A percentile compares a stretch with the other conserved stretches of the same genome.
These are phyloP conservation scores for Wickerhamiella spandovensis DNA, from an alignment of 805 yeast species.

Conservation along the genomic window DNA sequence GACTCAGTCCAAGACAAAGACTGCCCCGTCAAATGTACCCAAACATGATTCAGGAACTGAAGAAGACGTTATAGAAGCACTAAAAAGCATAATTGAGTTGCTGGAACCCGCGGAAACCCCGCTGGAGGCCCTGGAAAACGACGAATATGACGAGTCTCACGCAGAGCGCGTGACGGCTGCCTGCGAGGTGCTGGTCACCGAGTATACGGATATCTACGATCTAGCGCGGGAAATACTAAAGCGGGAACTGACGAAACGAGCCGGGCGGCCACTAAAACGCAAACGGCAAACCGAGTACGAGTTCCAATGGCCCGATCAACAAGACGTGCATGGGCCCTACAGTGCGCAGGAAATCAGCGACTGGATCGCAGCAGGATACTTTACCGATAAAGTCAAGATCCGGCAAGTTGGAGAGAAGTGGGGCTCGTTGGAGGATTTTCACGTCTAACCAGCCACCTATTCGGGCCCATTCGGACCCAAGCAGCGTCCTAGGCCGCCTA, in stretches of 20 bases:
- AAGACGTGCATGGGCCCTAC: background rate
- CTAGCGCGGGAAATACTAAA: background rate
- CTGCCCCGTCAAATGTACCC: too few species aligned
- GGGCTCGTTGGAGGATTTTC: too few species aligned
- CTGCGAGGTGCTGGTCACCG: background rate
- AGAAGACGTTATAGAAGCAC: background rate
- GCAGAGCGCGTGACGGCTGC: conserved; percentile 1
- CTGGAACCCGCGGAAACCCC: conserved; percentile 18
- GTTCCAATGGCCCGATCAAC: background rate
- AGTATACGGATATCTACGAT: background rate
- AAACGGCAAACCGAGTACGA: conserved; percentile 9
- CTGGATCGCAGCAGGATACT: background rate
- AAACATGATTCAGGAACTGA: too few species aligned
- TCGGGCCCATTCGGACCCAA: too few species aligned
- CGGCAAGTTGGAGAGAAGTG: background rate
- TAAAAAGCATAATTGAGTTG: background rate
- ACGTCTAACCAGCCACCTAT: too few species aligned
- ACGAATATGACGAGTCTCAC: conserved; percentile 11
- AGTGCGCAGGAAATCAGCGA: background rate
- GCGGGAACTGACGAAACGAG: background rate
- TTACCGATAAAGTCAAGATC: background rate
- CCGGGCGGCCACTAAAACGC: conserved; percentile 9
- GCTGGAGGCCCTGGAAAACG: conserved; percentile 24
- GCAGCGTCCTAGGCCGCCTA: too few species aligned
- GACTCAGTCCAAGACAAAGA: too few species aligned